A percentile compares a stretch with the other conserved stretches of the same genome.
phyloP scores from a whole-genome alignment of 1,284 basidiomycete species.

The Cryptococcus sp. region DNA sequence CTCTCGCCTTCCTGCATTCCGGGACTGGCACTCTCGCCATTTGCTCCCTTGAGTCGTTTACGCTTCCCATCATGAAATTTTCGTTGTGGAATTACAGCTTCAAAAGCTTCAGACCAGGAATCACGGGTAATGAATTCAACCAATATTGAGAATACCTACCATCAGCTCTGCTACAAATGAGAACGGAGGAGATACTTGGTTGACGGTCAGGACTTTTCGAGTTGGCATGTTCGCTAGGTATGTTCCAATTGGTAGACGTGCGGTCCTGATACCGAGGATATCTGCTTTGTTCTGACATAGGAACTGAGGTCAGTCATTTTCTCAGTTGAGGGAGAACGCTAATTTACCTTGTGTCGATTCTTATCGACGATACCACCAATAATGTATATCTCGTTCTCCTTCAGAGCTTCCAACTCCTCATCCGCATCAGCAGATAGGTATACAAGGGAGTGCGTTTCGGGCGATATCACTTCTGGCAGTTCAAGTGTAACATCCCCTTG shows the following conservation, averaged over 20 bases:
- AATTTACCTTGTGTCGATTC: conserved; percentile 85
- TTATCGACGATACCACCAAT: conserved; percentile 96
- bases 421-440: conserved; percentile 95
- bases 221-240: conserved; percentile 77
- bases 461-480: conserved; percentile 17
- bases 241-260: conserved; percentile 85
- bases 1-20: background rate
- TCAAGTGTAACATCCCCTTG: background rate
- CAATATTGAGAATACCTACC: conserved; percentile 78
- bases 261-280: conserved; percentile 69
- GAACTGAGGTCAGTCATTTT: conserved; percentile 54
- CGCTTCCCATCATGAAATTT: conserved; percentile 60
- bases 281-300: conserved; percentile 85
- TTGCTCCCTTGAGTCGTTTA: conserved; percentile 6
- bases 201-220: conserved; percentile 94
- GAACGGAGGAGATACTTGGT: conserved; percentile 70
- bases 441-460: conserved; percentile 57
- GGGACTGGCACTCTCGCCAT: conserved; percentile 7
- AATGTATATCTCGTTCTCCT: conserved; percentile 82
- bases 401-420: conserved; percentile 74
- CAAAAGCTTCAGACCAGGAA: conserved; percentile 78
- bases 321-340: background rate
- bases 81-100: conserved; percentile 78
- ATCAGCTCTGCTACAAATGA: background rate
- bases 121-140: conserved; percentile 77